Conservation (phyloP, 2,329 filamentous ascomycete species). For the Clonostachys sp. region DNA sequence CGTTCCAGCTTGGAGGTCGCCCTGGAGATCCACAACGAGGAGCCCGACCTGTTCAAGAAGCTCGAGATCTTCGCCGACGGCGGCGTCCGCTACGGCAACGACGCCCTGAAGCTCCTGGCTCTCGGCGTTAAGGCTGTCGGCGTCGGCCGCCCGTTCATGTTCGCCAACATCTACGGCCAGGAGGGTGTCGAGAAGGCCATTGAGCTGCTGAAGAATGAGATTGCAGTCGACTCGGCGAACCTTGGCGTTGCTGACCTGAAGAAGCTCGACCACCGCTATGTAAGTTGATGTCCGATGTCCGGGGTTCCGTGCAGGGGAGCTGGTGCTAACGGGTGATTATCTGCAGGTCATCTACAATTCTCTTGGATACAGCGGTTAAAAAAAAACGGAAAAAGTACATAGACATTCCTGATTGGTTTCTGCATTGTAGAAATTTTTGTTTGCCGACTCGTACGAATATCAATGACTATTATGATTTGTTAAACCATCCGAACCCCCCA, state of each 20-base stretch:
- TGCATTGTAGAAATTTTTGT: no score
- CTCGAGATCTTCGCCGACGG: slow-evolving; percentile 34
- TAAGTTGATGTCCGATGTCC: background rate
- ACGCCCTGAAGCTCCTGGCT: slow-evolving; percentile 35
- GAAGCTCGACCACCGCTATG: slow-evolving; percentile 16
- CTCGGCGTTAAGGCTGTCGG: slow-evolving; percentile 37
- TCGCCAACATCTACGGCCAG: slow-evolving; percentile 43
- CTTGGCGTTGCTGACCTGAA: slow-evolving; percentile 31
- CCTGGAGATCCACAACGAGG: slow-evolving; percentile 29
- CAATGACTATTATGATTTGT: no score
- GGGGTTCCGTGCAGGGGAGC: background rate
- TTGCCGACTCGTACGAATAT: no score
- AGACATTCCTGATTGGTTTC: no score
- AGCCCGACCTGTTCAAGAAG: slow-evolving; percentile 29
- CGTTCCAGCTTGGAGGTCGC: slow-evolving; percentile 30
- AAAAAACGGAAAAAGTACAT: no score
- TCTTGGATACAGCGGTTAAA: no score
- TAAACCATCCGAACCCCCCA: no score
- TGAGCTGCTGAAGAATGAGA: slow-evolving; percentile 42
- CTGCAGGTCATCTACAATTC: no score
- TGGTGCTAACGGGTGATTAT: background rate
- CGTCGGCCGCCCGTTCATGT: slow-evolving; percentile 47
- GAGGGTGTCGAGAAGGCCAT: slow-evolving; percentile 40
- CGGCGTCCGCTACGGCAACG: slow-evolving; percentile 35
- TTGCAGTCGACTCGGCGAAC: slow-evolving; percentile 37